Base-by-base conservation (phyloP, 2,329 filamentous ascomycete genomes). In the Thielaviopsis euricoi region DNA sequence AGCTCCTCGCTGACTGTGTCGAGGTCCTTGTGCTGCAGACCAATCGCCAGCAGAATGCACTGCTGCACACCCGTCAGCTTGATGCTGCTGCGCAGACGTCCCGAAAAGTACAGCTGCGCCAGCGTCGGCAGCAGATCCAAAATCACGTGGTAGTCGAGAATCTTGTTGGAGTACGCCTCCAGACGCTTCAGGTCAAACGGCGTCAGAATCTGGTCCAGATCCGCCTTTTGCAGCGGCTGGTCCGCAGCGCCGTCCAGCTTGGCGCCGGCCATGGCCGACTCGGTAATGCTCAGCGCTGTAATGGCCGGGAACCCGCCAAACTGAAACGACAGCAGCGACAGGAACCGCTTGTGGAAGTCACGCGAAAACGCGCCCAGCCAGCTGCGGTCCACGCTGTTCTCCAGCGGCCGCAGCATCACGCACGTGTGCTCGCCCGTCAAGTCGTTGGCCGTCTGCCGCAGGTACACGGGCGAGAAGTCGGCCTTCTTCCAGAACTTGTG, bases 401-500 rank as follows among this genome's bases (percentile, higher is more conserved):
- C 77, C 6, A 98, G 76, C 1, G 89, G 86, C 59, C 89, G 82
- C 53, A 98, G 78, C 94, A 98, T 98, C 26, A 98, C 91, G 67
- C 89, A 96, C 0, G 93, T 95, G 69, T 98, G 93, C 71, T 98
- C 93, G 58, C 93, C 93, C 0, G 94, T 98, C 52, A 98, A 77
- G 59, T 97, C 93, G 67, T 97, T 98, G 55, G 93, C 78, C 2
- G 94, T 98, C 73, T 98, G 93, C 37, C 93, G 81, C 15, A 98
- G 78, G 66, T 98, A 98, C 0, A 98, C 88, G 0, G 93, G 93
- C 1, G 83, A 81, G 68, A 96, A 98, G 0, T 77, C 76, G 17
- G 86, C 81, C 40, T 87, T 85, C 72, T 96, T 95, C 93, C 93
- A 98, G 76, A 98, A 98, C 67, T 88, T 94, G 73, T 95, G 93